phyloP scores from a whole-genome alignment of 306 rosid species.

The Hippophae rhamnoides region DNA sequence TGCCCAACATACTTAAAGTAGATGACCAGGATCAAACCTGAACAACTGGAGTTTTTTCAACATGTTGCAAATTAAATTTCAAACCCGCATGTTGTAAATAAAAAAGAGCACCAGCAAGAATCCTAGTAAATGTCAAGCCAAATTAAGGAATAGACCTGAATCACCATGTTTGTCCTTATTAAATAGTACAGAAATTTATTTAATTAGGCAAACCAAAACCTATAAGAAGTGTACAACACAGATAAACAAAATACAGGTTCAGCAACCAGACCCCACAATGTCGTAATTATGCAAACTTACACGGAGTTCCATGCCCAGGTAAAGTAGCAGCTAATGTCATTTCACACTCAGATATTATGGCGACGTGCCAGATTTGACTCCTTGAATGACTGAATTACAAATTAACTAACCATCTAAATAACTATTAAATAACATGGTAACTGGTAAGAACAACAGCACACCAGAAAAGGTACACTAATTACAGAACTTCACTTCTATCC shows the following conservation, averaged over 20 bases:
- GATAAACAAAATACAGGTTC: constrained; percentile 14
- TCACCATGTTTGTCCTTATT: too few relatives aligned
- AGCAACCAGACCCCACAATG: constrained; percentile 15
- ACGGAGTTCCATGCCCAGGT: constrained; percentile 8
- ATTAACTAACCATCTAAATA: constrained; percentile 23
- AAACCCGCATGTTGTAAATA: constrained; percentile 7
- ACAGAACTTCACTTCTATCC: constrained; percentile 12
- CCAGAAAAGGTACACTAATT: constrained; percentile 19
- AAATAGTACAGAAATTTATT: too few relatives aligned
- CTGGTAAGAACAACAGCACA: not conserved
- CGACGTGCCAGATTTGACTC: constrained; percentile 35
- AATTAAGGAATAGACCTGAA: too few relatives aligned
- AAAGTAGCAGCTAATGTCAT: constrained; percentile 23
- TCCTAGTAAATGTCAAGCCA: too few relatives aligned
- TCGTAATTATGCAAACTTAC: constrained; percentile 23
- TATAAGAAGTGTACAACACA: constrained; percentile 10
- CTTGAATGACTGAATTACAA: constrained; percentile 18
- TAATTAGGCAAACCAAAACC: not conserved
- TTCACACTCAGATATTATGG: constrained; percentile 28
- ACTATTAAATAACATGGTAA: constrained; percentile 10
- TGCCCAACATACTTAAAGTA: not conserved
- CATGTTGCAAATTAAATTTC: constrained; percentile 10
- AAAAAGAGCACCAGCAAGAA: too few relatives aligned
- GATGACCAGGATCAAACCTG: not conserved
- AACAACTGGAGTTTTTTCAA: constrained; percentile 2